phyloP scores from a whole-genome alignment of 2,329 filamentous ascomycete genomes.

The Emergomyces orientalis region DNA sequence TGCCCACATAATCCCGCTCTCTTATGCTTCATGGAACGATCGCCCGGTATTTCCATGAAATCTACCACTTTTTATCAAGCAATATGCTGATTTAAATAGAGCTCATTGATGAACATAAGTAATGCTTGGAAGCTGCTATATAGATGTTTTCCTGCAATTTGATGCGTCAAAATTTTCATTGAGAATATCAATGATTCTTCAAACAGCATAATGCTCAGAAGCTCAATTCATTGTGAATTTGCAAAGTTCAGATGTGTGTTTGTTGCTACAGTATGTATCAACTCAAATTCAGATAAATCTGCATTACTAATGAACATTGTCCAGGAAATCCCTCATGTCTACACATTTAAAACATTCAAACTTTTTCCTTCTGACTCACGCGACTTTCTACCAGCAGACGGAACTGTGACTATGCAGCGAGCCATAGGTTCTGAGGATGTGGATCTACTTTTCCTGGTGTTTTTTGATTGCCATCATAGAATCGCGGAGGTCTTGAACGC shows the following conservation, averaged over 20 bases:
- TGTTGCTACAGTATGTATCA: slow-evolving; percentile 1
- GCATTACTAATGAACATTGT: neutral
- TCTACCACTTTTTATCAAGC: neutral
- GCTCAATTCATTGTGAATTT: neutral
- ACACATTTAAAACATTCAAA: neutral
- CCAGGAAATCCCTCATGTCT: neutral
- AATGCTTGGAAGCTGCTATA: neutral
- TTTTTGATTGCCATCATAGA: neutral
- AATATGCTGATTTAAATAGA: slow-evolving; percentile 4
- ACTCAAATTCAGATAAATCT: neutral
- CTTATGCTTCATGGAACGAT: neutral
- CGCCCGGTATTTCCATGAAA: neutral
- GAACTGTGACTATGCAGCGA: neutral
- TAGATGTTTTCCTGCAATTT: neutral
- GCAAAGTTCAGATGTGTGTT: slow-evolving; percentile 1
- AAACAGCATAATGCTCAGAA: neutral
- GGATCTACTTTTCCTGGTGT: neutral
- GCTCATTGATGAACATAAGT: neutral
- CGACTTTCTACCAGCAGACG: neutral
- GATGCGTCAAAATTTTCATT: neutral
- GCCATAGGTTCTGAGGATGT: neutral
- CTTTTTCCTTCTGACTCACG: neutral
- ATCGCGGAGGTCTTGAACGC: slow-evolving; percentile 1
- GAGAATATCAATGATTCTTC: slow-evolving; percentile 1
- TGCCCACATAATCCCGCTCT: neutral